Evolutionary conservation across 139 green algal species (phyloP), one percentile per base, ranked within the genome.

Genomic region (Chlorella sp.): DNA sequence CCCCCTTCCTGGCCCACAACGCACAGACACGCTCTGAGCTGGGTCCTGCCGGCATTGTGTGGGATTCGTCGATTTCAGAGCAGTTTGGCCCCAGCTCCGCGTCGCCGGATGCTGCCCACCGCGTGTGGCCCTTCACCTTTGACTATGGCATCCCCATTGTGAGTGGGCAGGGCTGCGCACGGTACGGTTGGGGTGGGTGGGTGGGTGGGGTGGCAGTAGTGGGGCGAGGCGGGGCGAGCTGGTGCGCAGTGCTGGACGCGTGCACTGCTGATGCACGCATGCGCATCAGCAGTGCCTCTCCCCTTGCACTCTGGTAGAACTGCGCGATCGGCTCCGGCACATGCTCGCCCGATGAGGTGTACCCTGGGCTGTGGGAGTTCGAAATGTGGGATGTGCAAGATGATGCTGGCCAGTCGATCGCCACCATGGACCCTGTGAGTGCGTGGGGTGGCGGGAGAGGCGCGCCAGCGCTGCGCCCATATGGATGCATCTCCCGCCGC

Each of bases 301-400:
- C 21, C 21, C 17, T 48, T 33, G 19, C 1, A 6, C 36, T 23
- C 36, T 41, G 5, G 46, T 46, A 62, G 46, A 38, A 74, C 23
- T 74, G 67, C 48, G n/a, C 53, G 3, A 25, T 50, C 5, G 67
- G 67, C 48, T 65, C 67, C 3, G 67, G 67, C 23, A 46, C 38
- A 7, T 74, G 67, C 48, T 43, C 36, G 35, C 25, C 51, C 33
- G 12, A 3, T 4, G 67, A 74, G 67, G 19, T 33, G 7, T 25
- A 65, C 31, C 67, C 67, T 2, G 67, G 67, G 25, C 51, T 74
- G 0, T 74, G 50, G 50, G 67, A 74, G 67, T 74, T 74, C 67
- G 50, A 48, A 2, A 2, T 74, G 15, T 74, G 67, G 67, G 46
- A 74, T 17, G 6, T 74, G 33, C 67, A 74, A 36, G 27, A 38